Evolutionary conservation across 495 filamentous ascomycete genomes (phyloP), one percentile per base, ranked within the genome.

Genomic region (Glonium stellatum): DNA sequence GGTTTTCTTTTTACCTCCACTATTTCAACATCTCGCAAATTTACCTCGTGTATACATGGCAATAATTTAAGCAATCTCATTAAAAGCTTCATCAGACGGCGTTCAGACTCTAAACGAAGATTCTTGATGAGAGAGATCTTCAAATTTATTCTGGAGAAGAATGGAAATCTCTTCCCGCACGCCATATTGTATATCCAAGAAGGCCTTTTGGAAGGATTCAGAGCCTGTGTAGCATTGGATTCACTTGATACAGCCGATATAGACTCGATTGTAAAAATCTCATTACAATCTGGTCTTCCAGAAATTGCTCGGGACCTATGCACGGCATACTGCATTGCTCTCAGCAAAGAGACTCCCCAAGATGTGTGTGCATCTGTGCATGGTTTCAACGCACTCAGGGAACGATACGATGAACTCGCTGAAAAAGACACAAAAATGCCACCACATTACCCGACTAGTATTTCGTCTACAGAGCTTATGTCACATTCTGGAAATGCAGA

Each of bases 1-100:
- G 74, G 74, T 15, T 57, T 49, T 34, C 62, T 69, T 0, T 76
- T 73, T 55, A 72, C 68, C 1, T 60, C 66, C 19, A 69, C 70
- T 5, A 54, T 75, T 10, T 15, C 34, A 11, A 62, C 52, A n/a
- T 46, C 36, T 10, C 58, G 59, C 35, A 50, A 34, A 0, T 27
- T 25, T 10, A 58, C 56, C 8, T 27, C n/a, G 10, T 75, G 70
- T 57, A 27, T 5, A 1, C 73, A 76, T 55, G 71, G 73, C 22
- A 62, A 65, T 9, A 25, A 23, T 10, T 56, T 76, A 19, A 49
- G 59, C 5, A 37, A 44, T 19, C 68, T 69, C 22, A 11, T 70
- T 13, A 4, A 35, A 47, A 31, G 35, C 9, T 57, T 72, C 34
- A 13, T 61, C 18, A 19, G n/a, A 5, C 10, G 18, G 9, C 13